phyloP scores from a whole-genome alignment of 179 eudicot species.

The Amaranthus tricolor region DNA sequence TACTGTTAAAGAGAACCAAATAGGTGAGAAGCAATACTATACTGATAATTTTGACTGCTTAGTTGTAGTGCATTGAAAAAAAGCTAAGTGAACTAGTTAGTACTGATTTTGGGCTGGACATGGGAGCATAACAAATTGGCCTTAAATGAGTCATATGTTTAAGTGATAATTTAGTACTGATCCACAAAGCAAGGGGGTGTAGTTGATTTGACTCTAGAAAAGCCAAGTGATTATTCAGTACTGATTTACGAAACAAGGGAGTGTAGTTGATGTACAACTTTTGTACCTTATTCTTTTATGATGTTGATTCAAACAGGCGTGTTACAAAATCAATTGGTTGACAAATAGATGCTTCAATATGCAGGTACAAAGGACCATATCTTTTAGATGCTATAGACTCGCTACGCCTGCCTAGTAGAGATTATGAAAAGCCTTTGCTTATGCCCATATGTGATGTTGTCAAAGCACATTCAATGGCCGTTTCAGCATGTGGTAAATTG shows the following conservation, averaged over 20 bases:
- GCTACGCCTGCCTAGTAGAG: conserved; percentile 71
- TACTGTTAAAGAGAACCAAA: too few species aligned
- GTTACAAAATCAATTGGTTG: not conserved
- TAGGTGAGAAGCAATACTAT: too few species aligned
- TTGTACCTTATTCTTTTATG: not conserved
- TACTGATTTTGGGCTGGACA: too few species aligned
- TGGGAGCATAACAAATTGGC: too few species aligned
- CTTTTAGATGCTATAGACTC: conserved; percentile 79
- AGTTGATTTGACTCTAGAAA: too few species aligned
- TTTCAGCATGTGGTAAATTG: conserved; percentile 79
- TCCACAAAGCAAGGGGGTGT: too few species aligned
- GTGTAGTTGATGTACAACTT: not conserved
- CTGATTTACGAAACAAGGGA: not conserved
- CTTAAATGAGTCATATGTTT: too few species aligned
- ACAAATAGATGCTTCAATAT: conserved; percentile 12
- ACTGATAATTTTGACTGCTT: too few species aligned
- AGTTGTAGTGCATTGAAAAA: too few species aligned
- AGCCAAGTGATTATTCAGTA: too few species aligned
- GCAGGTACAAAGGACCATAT: conserved; percentile 83
- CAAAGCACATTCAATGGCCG: conserved; percentile 64
- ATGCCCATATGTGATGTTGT: conserved; percentile 94
- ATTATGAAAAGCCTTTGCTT: conserved; percentile 71
- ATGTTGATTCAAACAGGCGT: not conserved
- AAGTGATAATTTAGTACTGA: too few species aligned
- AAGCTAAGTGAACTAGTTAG: too few species aligned